Base-by-base conservation (phyloP, 331 rosid species). In the Phaseolus coccineus region DNA sequence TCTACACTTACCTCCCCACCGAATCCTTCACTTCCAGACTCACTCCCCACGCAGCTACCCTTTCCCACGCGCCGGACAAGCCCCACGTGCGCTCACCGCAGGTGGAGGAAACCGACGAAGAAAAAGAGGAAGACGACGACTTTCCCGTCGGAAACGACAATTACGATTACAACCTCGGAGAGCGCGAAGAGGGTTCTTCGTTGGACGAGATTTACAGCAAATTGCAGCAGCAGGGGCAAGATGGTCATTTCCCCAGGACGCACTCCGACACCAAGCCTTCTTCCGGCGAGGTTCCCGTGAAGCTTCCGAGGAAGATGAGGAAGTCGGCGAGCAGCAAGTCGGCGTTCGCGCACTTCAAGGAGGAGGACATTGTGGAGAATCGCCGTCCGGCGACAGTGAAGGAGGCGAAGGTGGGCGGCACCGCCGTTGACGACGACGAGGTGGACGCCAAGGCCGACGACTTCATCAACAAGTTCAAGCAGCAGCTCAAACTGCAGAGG, bases 381-480 rank as follows among this genome's bases (percentile, higher is more conserved):
- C 87, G 86, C 76, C 87, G 97, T 69, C 97, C 97, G 47, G 96
- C 87, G 61, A 90, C 97, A 0, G 79, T 80, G 83, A 91, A 58
- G 47, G 98, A 91, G 72, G 80, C 58, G n/a, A 92, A 83, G 76
- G 84, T 65, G 1, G 44, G 73, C 28, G 73, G n/a, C 16, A 56
- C 30, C 61, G 37, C 72, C 4, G 94, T 69, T 31, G 89, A 35
- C 3, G 96, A 87, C 59, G 84, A 80, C 0, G 97, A 83, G 82
- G 98, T 96, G 59, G 98, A 96, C 28, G 93, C 97, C 0, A 96
- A 67, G 71, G 98, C 98, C 4, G 97, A 93, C 51, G 97, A 93
- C 69, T 96, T 96, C 89, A 96, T 96, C 89, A 93, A 91, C 89
- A 90, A 28, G 86, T 96, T 96, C 86, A 96, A 93, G 87, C 87